A percentile compares a stretch with the other conserved stretches of the same genome.
Evolutionary conservation across 306 rosid species (phyloP).

Genomic region (Trichosanthes cucumerina): DNA sequence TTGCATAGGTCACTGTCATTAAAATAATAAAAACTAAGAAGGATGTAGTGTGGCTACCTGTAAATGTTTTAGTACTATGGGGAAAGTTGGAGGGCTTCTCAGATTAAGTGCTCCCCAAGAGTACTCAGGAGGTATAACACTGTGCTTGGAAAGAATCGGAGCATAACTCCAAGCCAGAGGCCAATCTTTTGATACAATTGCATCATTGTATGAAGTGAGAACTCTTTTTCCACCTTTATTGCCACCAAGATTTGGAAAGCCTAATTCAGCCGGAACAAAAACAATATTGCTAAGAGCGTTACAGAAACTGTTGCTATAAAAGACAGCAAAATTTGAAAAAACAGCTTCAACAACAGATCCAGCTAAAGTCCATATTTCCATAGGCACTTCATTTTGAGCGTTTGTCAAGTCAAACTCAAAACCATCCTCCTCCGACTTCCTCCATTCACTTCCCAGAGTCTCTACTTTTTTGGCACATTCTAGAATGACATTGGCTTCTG

Average conservation of each 20-base stretch:
- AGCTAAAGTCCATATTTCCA: slow-evolving; percentile 79
- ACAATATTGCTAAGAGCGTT: slow-evolving; percentile 72
- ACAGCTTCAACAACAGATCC: slow-evolving; percentile 78
- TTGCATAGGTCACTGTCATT: background rate
- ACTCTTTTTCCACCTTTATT: slow-evolving; percentile 72
- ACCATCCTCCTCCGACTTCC: slow-evolving; percentile 64
- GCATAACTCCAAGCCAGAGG: slow-evolving; percentile 92
- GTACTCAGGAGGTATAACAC: slow-evolving; percentile 71
- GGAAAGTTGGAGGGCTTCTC: slow-evolving; percentile 77
- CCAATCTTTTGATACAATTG: slow-evolving; percentile 83
- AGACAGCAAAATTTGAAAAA: slow-evolving; percentile 78
- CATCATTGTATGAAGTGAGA: slow-evolving; percentile 72
- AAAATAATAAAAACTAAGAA: background rate
- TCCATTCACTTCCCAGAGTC: slow-evolving; percentile 72
- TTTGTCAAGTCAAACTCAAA: slow-evolving; percentile 45
- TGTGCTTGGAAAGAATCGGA: slow-evolving; percentile 71
- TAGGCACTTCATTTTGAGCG: slow-evolving; percentile 50
- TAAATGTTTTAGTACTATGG: slow-evolving; percentile 73
- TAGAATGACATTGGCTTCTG: slow-evolving; percentile 69
- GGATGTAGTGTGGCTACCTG: slow-evolving; percentile 33
- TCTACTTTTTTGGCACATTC: slow-evolving; percentile 95
- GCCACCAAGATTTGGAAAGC: slow-evolving; percentile 62
- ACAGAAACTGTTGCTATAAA: slow-evolving; percentile 78
- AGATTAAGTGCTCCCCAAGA: slow-evolving; percentile 85
- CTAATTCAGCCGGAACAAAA: slow-evolving; percentile 81